These are phyloP conservation scores for Aurinia saxatilis DNA, from an alignment of 345 rosid species.

Conservation along the genomic window DNA sequence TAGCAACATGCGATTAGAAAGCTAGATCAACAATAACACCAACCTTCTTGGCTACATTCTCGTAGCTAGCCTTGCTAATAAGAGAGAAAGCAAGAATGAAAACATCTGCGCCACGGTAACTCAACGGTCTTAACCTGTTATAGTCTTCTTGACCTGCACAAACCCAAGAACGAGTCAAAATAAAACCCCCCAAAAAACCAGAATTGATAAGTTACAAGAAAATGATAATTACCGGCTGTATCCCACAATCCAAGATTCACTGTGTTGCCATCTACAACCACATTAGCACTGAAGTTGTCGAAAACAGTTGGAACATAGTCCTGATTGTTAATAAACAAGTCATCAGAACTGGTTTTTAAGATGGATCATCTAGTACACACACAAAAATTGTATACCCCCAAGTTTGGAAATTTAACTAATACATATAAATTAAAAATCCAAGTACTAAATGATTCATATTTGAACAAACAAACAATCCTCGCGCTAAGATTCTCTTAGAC, in stretches of 20 bases:
- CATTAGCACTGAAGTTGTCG: slow-evolving; percentile 98
- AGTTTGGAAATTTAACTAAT: too few relatives aligned
- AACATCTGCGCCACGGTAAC: slow-evolving; percentile 93
- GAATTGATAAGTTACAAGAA: slow-evolving; percentile 1
- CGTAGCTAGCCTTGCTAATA: slow-evolving; percentile 99
- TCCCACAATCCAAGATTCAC: slow-evolving; percentile 94
- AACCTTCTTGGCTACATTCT: slow-evolving; percentile 93
- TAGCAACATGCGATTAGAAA: background rate
- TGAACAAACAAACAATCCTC: too few relatives aligned
- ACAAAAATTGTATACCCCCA: too few relatives aligned
- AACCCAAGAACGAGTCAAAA: slow-evolving; percentile 2
- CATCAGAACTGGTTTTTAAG: background rate
- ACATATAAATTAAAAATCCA: too few relatives aligned
- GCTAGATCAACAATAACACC: background rate
- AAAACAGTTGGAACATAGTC: slow-evolving; percentile 96
- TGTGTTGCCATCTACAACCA: slow-evolving; percentile 89
- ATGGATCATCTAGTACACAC: background rate
- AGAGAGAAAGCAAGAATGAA: slow-evolving; percentile 95
- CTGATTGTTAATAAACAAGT: slow-evolving; percentile 38
- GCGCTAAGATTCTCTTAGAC: too few relatives aligned
- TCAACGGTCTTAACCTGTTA: slow-evolving; percentile 81
- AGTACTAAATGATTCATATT: too few relatives aligned
- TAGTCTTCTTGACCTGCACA: slow-evolving; percentile 89
- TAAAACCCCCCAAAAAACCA: background rate
- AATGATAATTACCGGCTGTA: slow-evolving; percentile 65